Conservation (phyloP, 306 rosid genomes). For the Urtica urens region DNA sequence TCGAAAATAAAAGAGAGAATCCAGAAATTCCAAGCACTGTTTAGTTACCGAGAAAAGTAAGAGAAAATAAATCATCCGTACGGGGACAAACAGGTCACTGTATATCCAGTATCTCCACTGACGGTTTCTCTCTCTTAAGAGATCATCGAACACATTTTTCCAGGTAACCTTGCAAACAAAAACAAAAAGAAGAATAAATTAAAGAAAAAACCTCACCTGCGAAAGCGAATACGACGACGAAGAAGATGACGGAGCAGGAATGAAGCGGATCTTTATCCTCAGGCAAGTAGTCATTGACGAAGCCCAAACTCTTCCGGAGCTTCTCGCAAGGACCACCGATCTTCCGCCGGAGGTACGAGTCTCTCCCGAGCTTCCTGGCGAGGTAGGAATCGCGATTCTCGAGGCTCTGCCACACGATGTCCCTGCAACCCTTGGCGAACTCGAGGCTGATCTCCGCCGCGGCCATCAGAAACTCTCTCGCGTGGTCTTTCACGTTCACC, state of each 20-base stretch:
- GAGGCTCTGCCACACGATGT: constrained; percentile 66
- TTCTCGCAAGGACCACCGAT: constrained; percentile 32
- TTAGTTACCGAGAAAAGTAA: constrained; percentile 1
- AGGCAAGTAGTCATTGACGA: constrained; percentile 53
- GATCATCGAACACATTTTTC: constrained; percentile 1
- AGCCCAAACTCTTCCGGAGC: constrained; percentile 32
- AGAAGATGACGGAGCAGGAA: constrained; percentile 49
- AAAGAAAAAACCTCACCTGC: constrained; percentile 45
- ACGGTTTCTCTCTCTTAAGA: neutral
- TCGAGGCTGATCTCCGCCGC: constrained; percentile 68
- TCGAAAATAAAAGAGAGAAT: neutral
- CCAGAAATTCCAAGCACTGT: neutral
- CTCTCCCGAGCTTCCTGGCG: constrained; percentile 37
- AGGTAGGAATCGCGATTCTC: constrained; percentile 47
- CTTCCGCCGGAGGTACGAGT: constrained; percentile 34
- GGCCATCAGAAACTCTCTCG: constrained; percentile 61
- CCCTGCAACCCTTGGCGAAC: constrained; percentile 85
- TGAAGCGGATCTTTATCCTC: constrained; percentile 90
- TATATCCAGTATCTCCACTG: neutral
- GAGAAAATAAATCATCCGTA: neutral
- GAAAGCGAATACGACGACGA: constrained; percentile 48
- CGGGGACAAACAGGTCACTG: neutral
- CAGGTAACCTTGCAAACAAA: constrained; percentile 9
- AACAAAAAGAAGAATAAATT: too few relatives aligned
- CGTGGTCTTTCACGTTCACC: constrained; percentile 35